Conservation (phyloP, 495 filamentous ascomycete genomes). For the Aspergillus avenaceus region DNA sequence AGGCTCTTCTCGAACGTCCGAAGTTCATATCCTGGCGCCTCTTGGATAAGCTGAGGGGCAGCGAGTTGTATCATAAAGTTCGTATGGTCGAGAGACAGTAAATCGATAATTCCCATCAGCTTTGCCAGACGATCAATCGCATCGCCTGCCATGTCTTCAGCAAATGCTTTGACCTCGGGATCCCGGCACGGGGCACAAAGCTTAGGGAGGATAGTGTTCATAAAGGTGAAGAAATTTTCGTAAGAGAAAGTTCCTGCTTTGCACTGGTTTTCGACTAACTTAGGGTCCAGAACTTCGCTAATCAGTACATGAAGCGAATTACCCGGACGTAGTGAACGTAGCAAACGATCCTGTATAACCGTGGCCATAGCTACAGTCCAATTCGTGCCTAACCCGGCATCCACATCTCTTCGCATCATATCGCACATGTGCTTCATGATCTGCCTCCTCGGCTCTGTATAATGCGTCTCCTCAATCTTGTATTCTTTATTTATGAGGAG, state of each 20-base stretch:
- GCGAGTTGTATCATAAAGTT: constrained; percentile 86
- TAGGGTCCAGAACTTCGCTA: constrained; percentile 77
- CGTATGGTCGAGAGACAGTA: constrained; percentile 90
- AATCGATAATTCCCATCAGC: constrained; percentile 80
- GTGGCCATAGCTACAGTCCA: constrained; percentile 85
- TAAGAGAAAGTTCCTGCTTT: constrained; percentile 84
- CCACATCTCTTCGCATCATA: constrained; percentile 71
- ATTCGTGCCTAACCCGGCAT: constrained; percentile 61
- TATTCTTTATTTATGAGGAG: constrained; percentile 87
- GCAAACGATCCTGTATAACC: constrained; percentile 75
- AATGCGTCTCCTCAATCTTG: constrained; percentile 50
- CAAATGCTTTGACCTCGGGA: constrained; percentile 72
- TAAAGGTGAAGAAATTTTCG: constrained; percentile 86
- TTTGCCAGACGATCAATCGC: constrained; percentile 81
- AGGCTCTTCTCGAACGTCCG: constrained; percentile 69
- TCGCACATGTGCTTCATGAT: constrained; percentile 65
- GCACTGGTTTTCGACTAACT: constrained; percentile 72
- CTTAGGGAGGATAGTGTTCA: constrained; percentile 82
- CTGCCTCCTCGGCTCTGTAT: constrained; percentile 46
- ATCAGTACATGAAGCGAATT: constrained; percentile 81
- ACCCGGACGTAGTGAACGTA: constrained; percentile 72
- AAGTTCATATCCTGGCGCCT: constrained; percentile 77
- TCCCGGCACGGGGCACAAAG: constrained; percentile 92
- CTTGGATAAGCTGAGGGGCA: constrained; percentile 75
- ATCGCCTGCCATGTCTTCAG: constrained; percentile 69